Evolutionary conservation across 2,329 filamentous ascomycete species (phyloP).

Genomic region (Colletotrichum horii): DNA sequence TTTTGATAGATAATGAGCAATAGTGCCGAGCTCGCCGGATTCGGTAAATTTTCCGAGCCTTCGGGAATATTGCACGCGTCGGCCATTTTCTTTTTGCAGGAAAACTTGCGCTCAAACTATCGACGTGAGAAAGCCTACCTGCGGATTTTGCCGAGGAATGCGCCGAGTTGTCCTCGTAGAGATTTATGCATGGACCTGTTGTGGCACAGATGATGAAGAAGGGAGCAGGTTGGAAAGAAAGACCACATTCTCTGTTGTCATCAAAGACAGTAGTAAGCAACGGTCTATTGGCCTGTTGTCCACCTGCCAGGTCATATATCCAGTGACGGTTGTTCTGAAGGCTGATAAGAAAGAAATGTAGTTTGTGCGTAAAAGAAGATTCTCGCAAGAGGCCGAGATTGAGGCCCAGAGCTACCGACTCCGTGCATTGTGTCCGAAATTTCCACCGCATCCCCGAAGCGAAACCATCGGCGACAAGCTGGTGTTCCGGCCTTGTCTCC

Average conservation of each 20-base stretch:
- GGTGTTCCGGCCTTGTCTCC: no score
- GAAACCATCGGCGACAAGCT: neutral
- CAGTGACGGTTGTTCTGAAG: neutral
- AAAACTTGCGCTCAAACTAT: neutral
- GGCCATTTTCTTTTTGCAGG: accelerated
- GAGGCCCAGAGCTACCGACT: no score
- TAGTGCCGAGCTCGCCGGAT: neutral
- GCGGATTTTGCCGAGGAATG: neutral
- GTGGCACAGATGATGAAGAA: neutral
- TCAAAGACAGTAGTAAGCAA: neutral
- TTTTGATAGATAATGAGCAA: neutral
- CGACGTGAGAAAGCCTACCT: neutral
- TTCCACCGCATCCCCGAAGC: neutral
- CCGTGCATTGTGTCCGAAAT: accelerated
- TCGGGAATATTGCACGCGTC: neutral
- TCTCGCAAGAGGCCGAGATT: neutral
- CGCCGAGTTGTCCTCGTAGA: neutral
- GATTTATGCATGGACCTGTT: neutral
- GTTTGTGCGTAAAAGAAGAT: neutral
- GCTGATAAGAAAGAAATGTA: neutral
- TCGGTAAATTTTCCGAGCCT: neutral
- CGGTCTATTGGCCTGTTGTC: no score
- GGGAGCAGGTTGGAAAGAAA: accelerated
- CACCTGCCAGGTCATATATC: neutral
- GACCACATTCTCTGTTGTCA: neutral